A percentile compares a stretch with the other conserved stretches of the same genome.
These are phyloP conservation scores for Marvania coccoides DNA, from an alignment of 139 green algal genomes.

Conservation along the genomic window DNA sequence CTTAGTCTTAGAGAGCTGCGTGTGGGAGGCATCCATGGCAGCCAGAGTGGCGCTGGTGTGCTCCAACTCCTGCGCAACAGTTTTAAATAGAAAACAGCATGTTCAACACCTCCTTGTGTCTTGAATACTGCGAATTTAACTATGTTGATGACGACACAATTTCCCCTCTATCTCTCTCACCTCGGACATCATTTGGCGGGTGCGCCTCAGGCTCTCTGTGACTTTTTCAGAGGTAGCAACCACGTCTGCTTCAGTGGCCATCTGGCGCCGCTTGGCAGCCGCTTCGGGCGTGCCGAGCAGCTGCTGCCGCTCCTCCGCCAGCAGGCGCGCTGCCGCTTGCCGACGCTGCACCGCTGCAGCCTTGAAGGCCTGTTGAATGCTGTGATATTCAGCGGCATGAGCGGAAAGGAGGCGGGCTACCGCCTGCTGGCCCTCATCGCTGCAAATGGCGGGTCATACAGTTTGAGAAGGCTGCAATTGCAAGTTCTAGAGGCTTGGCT, in stretches of 20 bases:
- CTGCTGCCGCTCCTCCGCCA: slow-evolving; percentile 5
- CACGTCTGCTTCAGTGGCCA: slow-evolving; percentile 36
- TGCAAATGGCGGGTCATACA: slow-evolving; percentile 15
- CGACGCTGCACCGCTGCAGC: slow-evolving; percentile 10
- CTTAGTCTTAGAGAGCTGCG: slow-evolving; percentile 30
- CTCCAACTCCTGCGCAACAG: slow-evolving; percentile 48
- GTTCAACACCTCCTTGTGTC: background rate
- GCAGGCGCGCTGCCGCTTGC: background rate
- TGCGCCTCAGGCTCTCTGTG: slow-evolving; percentile 58
- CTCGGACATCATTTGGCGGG: slow-evolving; percentile 38
- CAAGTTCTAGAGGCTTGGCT: background rate
- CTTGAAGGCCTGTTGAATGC: slow-evolving; percentile 13
- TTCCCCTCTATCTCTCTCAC: background rate
- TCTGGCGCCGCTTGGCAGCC: slow-evolving; percentile 18
- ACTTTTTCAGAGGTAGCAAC: slow-evolving; percentile 39
- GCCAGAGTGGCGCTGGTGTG: slow-evolving; percentile 58
- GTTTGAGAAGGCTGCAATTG: background rate
- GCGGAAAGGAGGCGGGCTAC: slow-evolving; percentile 26
- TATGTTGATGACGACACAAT: background rate
- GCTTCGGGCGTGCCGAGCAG: slow-evolving; percentile 21
- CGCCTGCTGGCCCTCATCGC: slow-evolving; percentile 38
- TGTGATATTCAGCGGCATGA: slow-evolving; percentile 16
- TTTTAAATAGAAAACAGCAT: background rate
- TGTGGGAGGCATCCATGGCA: slow-evolving; percentile 49
- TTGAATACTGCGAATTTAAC: background rate